Evolutionary conservation across 192 early-diverging fungal genomes (phyloP).

Genomic region (Backusella luteola): DNA sequence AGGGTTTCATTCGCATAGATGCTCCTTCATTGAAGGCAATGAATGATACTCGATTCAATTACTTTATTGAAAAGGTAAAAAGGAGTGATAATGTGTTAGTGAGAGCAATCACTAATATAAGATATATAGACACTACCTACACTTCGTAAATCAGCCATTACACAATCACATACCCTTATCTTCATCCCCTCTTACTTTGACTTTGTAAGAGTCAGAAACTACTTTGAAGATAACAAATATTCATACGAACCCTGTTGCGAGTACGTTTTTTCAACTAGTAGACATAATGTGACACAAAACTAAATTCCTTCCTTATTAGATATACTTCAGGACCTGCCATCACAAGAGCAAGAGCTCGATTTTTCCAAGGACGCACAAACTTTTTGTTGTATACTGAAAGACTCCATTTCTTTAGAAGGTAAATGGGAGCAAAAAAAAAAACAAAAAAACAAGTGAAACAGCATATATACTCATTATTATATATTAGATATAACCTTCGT

Average conservation of each 20-base stretch:
- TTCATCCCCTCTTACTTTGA: conserved; percentile 97
- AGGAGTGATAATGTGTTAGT: not conserved
- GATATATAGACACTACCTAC: conserved; percentile 53
- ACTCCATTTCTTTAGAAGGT: conserved; percentile 93
- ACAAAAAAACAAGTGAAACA: not conserved
- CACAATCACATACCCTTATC: conserved; percentile 67
- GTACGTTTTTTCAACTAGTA: conserved; percentile 36
- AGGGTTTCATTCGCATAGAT: conserved; percentile 75
- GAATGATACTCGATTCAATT: conserved; percentile 81
- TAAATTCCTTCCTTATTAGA: conserved; percentile 28
- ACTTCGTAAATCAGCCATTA: conserved; percentile 51
- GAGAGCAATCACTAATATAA: too few relatives aligned
- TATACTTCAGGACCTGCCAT: conserved; percentile 83
- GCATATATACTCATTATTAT: conserved; percentile 10
- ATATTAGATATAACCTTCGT: conserved; percentile 69
- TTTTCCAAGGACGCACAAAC: conserved; percentile 76
- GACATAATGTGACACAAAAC: not conserved
- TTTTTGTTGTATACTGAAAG: conserved; percentile 91
- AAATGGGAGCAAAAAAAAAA: not conserved
- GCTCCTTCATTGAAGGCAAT: conserved; percentile 53
- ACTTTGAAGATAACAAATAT: conserved; percentile 72
- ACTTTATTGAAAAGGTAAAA: conserved; percentile 71
- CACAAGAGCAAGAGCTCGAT: conserved; percentile 69
- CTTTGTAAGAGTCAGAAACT: conserved; percentile 91
- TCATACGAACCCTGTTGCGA: conserved; percentile 83